These are phyloP conservation scores for Incumbomyces delicatus DNA, from an alignment of 2,329 filamentous ascomycete species.

Conservation along the genomic window DNA sequence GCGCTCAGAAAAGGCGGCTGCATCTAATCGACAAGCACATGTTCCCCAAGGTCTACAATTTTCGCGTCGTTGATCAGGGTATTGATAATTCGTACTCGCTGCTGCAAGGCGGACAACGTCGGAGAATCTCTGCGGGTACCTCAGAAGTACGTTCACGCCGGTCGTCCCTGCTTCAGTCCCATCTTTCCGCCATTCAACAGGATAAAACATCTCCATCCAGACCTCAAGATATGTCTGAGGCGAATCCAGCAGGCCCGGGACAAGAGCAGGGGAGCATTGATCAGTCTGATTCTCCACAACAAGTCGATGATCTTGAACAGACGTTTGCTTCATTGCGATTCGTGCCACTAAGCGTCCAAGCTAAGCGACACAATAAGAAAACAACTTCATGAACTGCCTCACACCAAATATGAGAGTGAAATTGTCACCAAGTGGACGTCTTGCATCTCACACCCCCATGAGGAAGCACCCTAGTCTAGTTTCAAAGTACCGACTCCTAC, in stretches of 20 bases:
- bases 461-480: no score
- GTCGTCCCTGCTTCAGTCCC: neutral
- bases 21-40: slow-evolving; percentile 92
- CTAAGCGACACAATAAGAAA: slow-evolving; percentile 19
- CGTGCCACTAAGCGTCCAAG: slow-evolving; percentile 33
- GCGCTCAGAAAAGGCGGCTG: slow-evolving; percentile 70
- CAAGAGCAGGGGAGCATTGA: neutral
- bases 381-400: neutral
- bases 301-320: slow-evolving; percentile 29
- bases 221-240: slow-evolving; percentile 18
- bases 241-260: neutral
- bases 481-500: no score
- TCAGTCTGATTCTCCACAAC: neutral
- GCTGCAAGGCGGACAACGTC: slow-evolving; percentile 45
- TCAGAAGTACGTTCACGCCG: neutral
- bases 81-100: slow-evolving; percentile 77
- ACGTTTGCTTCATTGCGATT: slow-evolving; percentile 38
- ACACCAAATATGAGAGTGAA: no score
- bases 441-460: no score
- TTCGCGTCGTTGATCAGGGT: slow-evolving; percentile 73
- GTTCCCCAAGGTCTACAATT: slow-evolving; percentile 84
- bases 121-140: slow-evolving; percentile 25
- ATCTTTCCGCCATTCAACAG: neutral
- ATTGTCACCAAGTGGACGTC: no score
- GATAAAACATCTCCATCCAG: neutral